Base-by-base conservation (phyloP, 2,329 filamentous ascomycete genomes). In the Aspergillus sp. region DNA sequence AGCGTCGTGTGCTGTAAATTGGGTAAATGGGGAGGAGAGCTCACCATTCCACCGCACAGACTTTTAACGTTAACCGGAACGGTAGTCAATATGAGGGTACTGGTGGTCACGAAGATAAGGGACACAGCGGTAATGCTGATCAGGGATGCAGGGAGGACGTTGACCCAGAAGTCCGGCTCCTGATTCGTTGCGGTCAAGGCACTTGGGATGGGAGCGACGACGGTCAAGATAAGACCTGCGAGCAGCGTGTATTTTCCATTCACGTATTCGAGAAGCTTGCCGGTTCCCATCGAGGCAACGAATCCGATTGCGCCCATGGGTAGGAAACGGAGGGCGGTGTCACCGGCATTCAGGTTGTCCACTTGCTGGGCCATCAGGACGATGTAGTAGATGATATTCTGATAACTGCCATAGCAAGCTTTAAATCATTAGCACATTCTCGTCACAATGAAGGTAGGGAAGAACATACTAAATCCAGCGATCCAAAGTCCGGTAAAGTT, bases 401-500 rank as follows among this genome's bases (percentile, higher is more conserved):
- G 68, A 47, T 72, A 72, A 23, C 66, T 68, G 10, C 70, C 70
- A 49, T 72, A 72, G 48, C 65, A 64, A 43, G 70, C 67, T 67
- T 23, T 22, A 38, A 30, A 27, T 56, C 51, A 56, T 54, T n/a
- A 43, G n/a, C 33, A 5, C 0, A 5, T 6, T 15, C 10, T 3
- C 22, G 1, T 9, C 4, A 25, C 7, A 7, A 3, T n/a, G 3
- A 13, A 10, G 1, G 7, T 1, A 4, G n/a, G 0, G 5, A 30
- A 1, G 3, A 5, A 9, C 59, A 51, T 56, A 67, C 64, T 64
- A 47, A 74, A 74, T 1, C 71, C 71, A 7, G 69, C 64, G 19
- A 74, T 60, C 72, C 72, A 74, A 0, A 74, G 57, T 4, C 68
- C 69, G 4, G 70, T 71, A 48, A 74, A 74, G 51, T 74, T 74